phyloP scores from a whole-genome alignment of 805 yeast species.

The Kluyveromyces wickerhamii region DNA sequence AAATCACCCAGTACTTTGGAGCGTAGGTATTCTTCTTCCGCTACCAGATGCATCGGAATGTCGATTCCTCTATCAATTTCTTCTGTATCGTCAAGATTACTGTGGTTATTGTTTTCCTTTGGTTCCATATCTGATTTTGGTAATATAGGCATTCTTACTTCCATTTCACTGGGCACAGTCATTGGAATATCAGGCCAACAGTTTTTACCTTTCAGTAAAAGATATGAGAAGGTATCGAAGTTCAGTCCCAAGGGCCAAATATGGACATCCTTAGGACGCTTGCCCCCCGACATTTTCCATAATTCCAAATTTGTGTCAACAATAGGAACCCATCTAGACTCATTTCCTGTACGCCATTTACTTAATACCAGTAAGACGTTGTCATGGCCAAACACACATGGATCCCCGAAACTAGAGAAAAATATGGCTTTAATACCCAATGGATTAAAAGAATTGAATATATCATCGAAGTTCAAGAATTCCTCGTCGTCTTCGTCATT shows the following conservation, averaged over 20 bases:
- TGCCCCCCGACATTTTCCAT: conserved; percentile 45
- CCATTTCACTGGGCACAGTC: conserved; percentile 75
- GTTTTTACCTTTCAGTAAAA: conserved; percentile 59
- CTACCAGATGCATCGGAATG: conserved; percentile 27
- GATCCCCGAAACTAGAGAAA: conserved; percentile 84
- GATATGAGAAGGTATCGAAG: conserved; percentile 62
- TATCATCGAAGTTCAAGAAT: conserved; percentile 23
- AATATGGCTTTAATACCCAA: conserved; percentile 55
- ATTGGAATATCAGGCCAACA: conserved; percentile 77
- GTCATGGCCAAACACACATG: conserved; percentile 75
- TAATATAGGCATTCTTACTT: conserved; percentile 55
- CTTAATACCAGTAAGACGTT: conserved; percentile 62
- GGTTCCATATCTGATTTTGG: conserved; percentile 27
- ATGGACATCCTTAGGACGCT: conserved; percentile 40
- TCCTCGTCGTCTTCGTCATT: conserved; percentile 20
- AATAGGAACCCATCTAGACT: conserved; percentile 83
- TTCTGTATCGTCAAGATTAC: conserved; percentile 6
- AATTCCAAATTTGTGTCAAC: conserved; percentile 44
- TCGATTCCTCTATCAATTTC: conserved; percentile 20
- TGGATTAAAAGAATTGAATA: conserved; percentile 22
- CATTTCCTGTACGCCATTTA: conserved; percentile 69
- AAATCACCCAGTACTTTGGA: conserved; percentile 54
- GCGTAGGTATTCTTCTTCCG: conserved; percentile 60
- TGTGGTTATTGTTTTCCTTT: conserved; percentile 11
- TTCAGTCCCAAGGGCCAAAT: conserved; percentile 87